phyloP scores from a whole-genome alignment of 345 rosid species.

The Clausena lansium region DNA sequence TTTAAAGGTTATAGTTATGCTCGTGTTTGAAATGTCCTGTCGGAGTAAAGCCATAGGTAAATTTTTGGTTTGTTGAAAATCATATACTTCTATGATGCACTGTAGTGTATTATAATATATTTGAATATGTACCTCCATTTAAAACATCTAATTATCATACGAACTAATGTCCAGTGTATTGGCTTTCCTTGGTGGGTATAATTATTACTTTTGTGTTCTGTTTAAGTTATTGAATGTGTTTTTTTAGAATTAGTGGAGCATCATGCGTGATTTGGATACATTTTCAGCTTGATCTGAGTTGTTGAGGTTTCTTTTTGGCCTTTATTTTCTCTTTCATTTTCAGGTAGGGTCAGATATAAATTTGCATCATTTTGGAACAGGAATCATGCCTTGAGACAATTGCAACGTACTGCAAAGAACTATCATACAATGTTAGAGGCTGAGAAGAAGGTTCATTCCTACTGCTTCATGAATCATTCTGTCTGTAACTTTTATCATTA shows the following conservation, averaged over 20 bases:
- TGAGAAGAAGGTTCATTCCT: constrained; percentile 76
- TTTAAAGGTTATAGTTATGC: neutral
- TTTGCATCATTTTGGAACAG: constrained; percentile 99
- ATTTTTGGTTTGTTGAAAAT: neutral
- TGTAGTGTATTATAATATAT: neutral
- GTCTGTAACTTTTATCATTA: neutral
- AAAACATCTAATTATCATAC: neutral
- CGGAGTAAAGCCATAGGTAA: neutral
- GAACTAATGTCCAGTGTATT: neutral
- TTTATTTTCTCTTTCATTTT: constrained; percentile 26
- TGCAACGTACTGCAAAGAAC: constrained; percentile 72
- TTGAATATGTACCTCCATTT: neutral
- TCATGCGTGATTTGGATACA: neutral
- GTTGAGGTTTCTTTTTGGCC: constrained; percentile 19
- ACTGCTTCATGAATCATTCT: constrained; percentile 10
- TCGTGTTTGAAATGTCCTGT: neutral
- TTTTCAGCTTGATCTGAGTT: constrained; percentile 14
- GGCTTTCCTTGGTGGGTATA: neutral
- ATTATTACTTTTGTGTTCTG: neutral
- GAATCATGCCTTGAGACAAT: constrained; percentile 80
- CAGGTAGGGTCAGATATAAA: constrained; percentile 99
- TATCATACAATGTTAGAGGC: constrained; percentile 72
- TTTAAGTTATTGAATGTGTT: neutral
- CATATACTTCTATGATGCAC: neutral
- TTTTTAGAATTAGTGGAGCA: neutral